These are phyloP conservation scores for Ascomycota sp. DNA, from an alignment of 2,329 filamentous ascomycete genomes.

Conservation along the genomic window DNA sequence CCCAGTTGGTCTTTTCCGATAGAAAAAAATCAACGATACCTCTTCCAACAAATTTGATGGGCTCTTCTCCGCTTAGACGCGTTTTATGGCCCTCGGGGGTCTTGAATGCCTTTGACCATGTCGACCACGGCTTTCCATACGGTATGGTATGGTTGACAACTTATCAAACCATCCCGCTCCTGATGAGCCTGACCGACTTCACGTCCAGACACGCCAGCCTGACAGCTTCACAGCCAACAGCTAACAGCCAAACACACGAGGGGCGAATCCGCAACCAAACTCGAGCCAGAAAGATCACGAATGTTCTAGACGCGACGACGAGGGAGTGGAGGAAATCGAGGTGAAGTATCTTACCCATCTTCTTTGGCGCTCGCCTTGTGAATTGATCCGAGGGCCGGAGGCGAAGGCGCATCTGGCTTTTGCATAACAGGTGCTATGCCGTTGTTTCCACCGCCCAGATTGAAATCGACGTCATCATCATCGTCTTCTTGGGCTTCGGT, in stretches of 20 bases:
- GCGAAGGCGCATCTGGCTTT: conserved; percentile 12
- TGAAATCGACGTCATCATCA: conserved; percentile 38
- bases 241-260: too few relatives aligned
- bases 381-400: conserved; percentile 15
- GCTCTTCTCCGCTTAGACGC: too few relatives aligned
- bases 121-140: too few relatives aligned
- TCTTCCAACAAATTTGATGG: too few relatives aligned
- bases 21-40: too few relatives aligned
- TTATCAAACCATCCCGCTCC: conserved; percentile 5
- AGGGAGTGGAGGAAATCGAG: neutral
- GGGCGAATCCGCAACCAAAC: too few relatives aligned
- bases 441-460: conserved; percentile 25
- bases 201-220: conserved; percentile 6
- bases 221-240: neutral
- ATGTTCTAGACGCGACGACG: too few relatives aligned
- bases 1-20: conserved; percentile 3
- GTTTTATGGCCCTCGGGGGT: conserved; percentile 1
- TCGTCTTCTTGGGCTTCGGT: conserved; percentile 27
- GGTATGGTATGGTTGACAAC: conserved; percentile 6
- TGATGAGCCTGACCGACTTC: conserved; percentile 9
- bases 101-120: too few relatives aligned
- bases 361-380: conserved; percentile 43
- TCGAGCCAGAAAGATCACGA: too few relatives aligned
- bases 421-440: conserved; percentile 8
- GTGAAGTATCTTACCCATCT: conserved; percentile 19